Evolutionary conservation across 495 filamentous ascomycete genomes (phyloP).

Genomic region (Penicillium paxilli): DNA sequence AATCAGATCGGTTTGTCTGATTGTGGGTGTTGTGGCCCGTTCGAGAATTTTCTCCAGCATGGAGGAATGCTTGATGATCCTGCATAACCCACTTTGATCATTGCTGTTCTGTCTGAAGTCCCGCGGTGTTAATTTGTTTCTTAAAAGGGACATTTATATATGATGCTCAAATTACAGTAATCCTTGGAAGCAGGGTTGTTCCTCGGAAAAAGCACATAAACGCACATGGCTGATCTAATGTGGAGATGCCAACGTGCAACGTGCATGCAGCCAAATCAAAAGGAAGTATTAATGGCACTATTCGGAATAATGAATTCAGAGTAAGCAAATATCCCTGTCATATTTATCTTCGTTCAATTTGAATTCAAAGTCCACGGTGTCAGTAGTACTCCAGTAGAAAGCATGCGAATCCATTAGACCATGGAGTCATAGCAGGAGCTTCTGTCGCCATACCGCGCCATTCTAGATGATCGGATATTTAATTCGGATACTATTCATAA

Average conservation of each 20-base stretch:
- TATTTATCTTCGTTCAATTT: neutral
- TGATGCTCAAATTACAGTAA: no score
- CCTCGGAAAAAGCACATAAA: neutral
- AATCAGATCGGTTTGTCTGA: neutral
- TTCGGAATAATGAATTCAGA: no score
- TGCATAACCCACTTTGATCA: neutral
- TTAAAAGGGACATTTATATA: neutral
- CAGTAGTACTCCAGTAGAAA: no score
- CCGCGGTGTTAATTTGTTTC: neutral
- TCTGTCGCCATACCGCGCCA: conserved; percentile 3
- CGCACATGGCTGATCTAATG: neutral
- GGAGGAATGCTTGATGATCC: neutral
- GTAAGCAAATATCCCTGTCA: no score
- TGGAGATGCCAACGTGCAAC: neutral
- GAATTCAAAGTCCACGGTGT: no score
- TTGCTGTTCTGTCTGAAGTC: neutral
- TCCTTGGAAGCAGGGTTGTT: neutral
- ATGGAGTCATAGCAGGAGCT: neutral
- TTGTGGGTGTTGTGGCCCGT: neutral
- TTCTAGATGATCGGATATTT: neutral
- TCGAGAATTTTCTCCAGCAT: neutral
- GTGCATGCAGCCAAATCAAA: neutral
- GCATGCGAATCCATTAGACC: neutral
- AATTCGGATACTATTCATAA: no score
- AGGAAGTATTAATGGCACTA: neutral